These are phyloP conservation scores for Sarocladium kiliense DNA, from an alignment of 2,329 filamentous ascomycete species.

Conservation along the genomic window DNA sequence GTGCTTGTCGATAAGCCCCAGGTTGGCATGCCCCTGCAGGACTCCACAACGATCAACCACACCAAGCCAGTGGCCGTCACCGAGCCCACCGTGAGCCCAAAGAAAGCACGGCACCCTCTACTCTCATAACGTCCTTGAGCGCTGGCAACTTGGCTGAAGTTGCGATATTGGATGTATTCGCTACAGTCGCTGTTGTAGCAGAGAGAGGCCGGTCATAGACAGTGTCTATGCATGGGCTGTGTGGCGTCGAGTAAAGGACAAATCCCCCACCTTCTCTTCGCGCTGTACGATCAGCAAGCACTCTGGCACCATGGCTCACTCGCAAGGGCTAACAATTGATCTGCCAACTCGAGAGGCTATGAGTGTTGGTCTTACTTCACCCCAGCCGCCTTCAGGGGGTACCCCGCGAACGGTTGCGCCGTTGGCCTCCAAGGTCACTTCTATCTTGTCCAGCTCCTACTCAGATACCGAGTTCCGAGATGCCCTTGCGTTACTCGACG, in stretches of 20 bases:
- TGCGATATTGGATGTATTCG: too few species aligned
- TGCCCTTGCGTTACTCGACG: conserved; percentile 72
- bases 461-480: conserved; percentile 88
- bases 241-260: neutral
- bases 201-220: too few species aligned
- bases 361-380: conserved; percentile 57
- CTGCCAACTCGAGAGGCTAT: conserved; percentile 16
- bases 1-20: conserved; percentile 5
- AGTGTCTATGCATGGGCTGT: neutral
- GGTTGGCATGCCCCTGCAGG: neutral
- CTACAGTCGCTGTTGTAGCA: too few species aligned
- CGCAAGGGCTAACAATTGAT: neutral
- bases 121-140: too few species aligned
- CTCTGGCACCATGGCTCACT: neutral
- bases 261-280: neutral
- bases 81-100: too few species aligned
- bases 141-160: too few species aligned
- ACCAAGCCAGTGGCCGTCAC: neutral
- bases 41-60: neutral
- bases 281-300: neutral
- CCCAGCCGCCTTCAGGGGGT: conserved; percentile 67
- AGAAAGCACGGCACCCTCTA: too few species aligned
- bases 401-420: conserved; percentile 44
- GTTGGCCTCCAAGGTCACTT: conserved; percentile 75
- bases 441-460: conserved; percentile 85